These are phyloP conservation scores for Prunus salicina DNA, from an alignment of 306 rosid genomes.

Conservation along the genomic window DNA sequence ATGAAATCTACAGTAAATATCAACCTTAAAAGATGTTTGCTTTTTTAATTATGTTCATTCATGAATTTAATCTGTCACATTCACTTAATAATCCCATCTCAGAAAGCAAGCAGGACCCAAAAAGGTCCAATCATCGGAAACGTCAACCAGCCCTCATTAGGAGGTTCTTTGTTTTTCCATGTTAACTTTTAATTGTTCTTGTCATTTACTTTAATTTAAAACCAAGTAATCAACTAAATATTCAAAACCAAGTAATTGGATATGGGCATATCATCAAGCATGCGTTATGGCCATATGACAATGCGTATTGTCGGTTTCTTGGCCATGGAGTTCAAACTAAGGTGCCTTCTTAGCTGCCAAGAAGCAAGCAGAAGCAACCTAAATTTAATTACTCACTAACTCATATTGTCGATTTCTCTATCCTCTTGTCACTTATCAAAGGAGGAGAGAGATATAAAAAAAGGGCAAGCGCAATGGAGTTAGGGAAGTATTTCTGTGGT, in stretches of 20 bases:
- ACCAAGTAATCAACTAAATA: background rate
- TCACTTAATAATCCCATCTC: slow-evolving; percentile 3
- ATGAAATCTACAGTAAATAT: slow-evolving; percentile 25
- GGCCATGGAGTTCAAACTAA: background rate
- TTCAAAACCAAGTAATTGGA: background rate
- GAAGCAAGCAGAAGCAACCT: background rate
- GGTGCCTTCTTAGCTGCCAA: background rate
- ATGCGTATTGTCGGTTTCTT: background rate
- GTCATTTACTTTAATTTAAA: too few relatives aligned
- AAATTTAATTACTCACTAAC: background rate
- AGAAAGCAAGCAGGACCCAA: background rate
- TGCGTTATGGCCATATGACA: background rate
- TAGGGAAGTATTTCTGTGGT: too few relatives aligned
- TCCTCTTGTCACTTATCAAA: too few relatives aligned
- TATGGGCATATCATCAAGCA: background rate
- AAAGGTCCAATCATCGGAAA: background rate
- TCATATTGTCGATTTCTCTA: background rate
- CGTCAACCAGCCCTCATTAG: background rate
- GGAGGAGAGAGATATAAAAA: too few relatives aligned
- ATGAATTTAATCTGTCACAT: slow-evolving; percentile 24
- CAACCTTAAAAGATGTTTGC: slow-evolving; percentile 48
- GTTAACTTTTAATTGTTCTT: too few relatives aligned
- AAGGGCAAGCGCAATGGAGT: too few relatives aligned
- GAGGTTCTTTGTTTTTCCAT: background rate
- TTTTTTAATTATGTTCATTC: slow-evolving; percentile 23